These are phyloP conservation scores for Emergomyces pasteurianus DNA, from an alignment of 2,329 filamentous ascomycete species.

Conservation along the genomic window DNA sequence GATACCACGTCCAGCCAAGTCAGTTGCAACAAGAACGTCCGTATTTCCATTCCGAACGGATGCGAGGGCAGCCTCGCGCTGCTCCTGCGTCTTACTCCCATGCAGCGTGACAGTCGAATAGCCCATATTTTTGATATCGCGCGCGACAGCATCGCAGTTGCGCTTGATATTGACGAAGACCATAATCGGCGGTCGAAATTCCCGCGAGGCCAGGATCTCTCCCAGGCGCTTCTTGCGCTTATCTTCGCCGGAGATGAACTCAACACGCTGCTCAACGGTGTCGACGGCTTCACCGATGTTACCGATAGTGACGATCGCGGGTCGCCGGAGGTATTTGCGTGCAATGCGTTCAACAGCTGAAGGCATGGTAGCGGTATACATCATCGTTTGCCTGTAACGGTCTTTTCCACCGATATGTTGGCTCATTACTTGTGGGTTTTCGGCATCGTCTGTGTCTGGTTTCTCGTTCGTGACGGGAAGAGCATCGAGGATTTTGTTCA, in stretches of 20 bases:
- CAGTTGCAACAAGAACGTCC: conserved; percentile 87
- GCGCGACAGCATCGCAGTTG: conserved; percentile 89
- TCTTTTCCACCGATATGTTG: conserved; percentile 61
- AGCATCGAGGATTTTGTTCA: conserved; percentile 94
- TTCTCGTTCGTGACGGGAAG: conserved; percentile 89
- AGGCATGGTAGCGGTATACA: conserved; percentile 99
- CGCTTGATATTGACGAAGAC: conserved; percentile 99
- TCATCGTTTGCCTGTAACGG: conserved; percentile 95
- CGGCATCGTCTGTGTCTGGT: conserved; percentile 83
- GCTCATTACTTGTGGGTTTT: conserved; percentile 76
- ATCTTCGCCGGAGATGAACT: conserved; percentile 82
- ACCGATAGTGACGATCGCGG: conserved; percentile 88
- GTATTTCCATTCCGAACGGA: conserved; percentile 70
- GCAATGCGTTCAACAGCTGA: conserved; percentile 85
- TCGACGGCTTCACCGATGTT: conserved; percentile 93
- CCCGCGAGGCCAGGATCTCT: conserved; percentile 70
- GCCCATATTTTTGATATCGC: conserved; percentile 89
- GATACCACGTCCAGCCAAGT: conserved; percentile 92
- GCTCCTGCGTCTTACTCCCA: conserved; percentile 93
- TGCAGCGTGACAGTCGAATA: conserved; percentile 84
- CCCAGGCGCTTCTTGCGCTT: conserved; percentile 92
- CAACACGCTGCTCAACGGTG: conserved; percentile 92
- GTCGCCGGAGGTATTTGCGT: conserved; percentile 87
- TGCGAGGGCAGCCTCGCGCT: conserved; percentile 82
- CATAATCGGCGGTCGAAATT: conserved; percentile 84